Evolutionary conservation across 495 filamentous ascomycete genomes (phyloP).

Genomic region (Elaphomyces granulatus): DNA sequence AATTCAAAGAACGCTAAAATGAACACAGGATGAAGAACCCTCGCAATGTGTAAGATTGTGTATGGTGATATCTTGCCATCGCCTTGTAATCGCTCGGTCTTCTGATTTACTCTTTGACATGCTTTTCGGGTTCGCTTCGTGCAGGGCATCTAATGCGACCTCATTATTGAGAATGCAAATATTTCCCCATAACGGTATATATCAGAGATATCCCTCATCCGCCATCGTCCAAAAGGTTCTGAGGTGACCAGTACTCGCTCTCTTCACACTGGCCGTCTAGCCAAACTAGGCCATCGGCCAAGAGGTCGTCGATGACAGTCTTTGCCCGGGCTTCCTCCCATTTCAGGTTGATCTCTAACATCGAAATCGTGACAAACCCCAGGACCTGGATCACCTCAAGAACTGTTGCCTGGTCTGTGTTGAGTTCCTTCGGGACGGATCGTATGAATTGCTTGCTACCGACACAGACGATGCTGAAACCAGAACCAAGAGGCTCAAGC

Average conservation of each 20-base stretch:
- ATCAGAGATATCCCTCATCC: no score
- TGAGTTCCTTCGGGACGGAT: slow-evolving; percentile 90
- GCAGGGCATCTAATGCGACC: no score
- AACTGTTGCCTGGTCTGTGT: slow-evolving; percentile 83
- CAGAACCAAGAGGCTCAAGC: slow-evolving; percentile 72
- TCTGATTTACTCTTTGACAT: no score
- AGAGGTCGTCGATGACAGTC: slow-evolving; percentile 78
- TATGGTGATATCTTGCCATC: no score
- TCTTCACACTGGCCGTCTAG: slow-evolving; percentile 75
- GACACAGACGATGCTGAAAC: slow-evolving; percentile 68
- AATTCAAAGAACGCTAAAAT: no score
- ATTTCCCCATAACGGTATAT: no score
- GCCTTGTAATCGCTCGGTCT: no score
- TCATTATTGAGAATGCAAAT: no score
- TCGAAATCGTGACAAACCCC: slow-evolving; percentile 78
- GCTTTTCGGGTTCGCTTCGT: no score
- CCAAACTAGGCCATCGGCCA: slow-evolving; percentile 91
- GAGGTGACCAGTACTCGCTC: slow-evolving; percentile 91
- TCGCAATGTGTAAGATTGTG: no score
- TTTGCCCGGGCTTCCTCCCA: slow-evolving; percentile 78
- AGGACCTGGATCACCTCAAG: slow-evolving; percentile 76
- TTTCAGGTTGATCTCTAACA: slow-evolving; percentile 78
- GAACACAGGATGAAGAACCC: no score
- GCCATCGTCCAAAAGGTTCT: slow-evolving; percentile 29
- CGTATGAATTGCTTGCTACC: slow-evolving; percentile 79